Evolutionary conservation across 805 yeast species (phyloP).

Genomic region (Starmerella davenportii): DNA sequence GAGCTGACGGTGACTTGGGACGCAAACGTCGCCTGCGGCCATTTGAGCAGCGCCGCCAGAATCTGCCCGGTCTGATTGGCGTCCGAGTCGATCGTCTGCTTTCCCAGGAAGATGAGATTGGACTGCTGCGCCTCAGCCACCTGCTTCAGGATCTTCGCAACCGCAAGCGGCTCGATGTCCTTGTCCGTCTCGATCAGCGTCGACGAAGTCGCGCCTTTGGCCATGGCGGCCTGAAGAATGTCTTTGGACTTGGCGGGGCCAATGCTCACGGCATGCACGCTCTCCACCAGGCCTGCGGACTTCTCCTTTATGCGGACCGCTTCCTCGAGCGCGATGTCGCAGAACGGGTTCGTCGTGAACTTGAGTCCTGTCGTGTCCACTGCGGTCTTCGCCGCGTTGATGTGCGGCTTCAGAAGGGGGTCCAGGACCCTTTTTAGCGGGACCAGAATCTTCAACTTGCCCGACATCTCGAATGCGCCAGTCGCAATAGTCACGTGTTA

Average conservation of each 20-base stretch:
- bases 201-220: conserved; percentile 83
- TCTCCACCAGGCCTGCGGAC: conserved; percentile 48
- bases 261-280: conserved; percentile 77
- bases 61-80: conserved; percentile 91
- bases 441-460: conserved; percentile 43
- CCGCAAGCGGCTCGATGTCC: conserved; percentile 64
- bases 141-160: conserved; percentile 68
- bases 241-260: conserved; percentile 82
- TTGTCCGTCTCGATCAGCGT: conserved; percentile 67
- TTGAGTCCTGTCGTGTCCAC: conserved; percentile 79
- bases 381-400: conserved; percentile 69
- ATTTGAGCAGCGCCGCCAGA: conserved; percentile 76
- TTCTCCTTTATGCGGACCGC: conserved; percentile 61
- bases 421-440: conserved; percentile 94
- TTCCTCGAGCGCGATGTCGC: conserved; percentile 95
- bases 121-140: conserved; percentile 51
- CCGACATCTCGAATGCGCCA: conserved; percentile 5
- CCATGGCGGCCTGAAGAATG: conserved; percentile 71
- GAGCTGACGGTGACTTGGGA: conserved; percentile 54
- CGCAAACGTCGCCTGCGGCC: conserved; percentile 97
- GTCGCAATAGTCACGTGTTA: no score
- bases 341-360: conserved; percentile 87
- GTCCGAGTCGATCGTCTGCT: conserved; percentile 94
- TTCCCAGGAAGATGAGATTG: conserved; percentile 77
- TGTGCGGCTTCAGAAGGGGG: conserved; percentile 80